Evolutionary conservation across 78 protist species (phyloP).

Genomic region (Dictyostelium intermedium): DNA sequence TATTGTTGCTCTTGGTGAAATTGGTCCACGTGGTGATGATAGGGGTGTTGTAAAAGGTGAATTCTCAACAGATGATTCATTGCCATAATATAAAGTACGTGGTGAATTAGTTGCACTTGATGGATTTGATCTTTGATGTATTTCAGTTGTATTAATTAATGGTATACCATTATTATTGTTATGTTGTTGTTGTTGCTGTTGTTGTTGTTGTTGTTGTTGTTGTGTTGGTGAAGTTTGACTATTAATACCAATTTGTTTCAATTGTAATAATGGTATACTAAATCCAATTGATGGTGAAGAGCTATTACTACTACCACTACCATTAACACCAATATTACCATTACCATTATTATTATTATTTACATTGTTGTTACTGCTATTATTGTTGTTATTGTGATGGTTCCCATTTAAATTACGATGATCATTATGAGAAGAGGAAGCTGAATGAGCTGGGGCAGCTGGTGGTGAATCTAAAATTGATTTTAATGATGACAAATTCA

Average conservation of each 20-base stretch:
- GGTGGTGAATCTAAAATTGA: background rate
- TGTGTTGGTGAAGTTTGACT: background rate
- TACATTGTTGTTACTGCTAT: background rate
- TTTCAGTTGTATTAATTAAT: background rate
- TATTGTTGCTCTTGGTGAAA: background rate
- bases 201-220: background rate
- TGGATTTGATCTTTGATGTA: background rate
- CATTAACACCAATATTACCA: background rate
- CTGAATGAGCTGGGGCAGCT: background rate
- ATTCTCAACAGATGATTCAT: background rate
- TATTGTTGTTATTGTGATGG: background rate
- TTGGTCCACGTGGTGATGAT: background rate
- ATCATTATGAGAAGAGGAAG: background rate
- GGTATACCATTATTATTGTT: background rate
- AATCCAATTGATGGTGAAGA: background rate
- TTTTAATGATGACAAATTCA: background rate
- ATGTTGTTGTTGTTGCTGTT: background rate
- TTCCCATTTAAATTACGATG: background rate
- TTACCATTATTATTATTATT: no score
- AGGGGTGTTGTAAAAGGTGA: conserved; percentile 15
- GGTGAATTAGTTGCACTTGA: conserved; percentile 1
- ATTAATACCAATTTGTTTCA: background rate
- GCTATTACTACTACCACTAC: background rate
- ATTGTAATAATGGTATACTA: background rate
- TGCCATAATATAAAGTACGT: conserved; percentile 16